Conservation (phyloP, 2,329 filamentous ascomycete species). For the Colletotrichum orbiculare region DNA sequence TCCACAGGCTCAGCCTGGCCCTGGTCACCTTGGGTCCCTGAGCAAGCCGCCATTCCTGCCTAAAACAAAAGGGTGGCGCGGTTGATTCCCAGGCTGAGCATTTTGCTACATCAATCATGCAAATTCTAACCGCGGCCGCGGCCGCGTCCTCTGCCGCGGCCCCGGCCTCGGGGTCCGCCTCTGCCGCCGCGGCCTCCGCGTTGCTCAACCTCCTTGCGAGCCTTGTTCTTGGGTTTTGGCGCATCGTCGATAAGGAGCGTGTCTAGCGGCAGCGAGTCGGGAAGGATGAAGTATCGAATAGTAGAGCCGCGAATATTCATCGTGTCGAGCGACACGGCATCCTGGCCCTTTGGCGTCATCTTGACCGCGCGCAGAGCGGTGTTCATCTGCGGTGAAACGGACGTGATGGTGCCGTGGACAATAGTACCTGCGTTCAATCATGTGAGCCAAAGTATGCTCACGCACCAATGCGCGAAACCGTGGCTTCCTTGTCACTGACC, state of each 20-base stretch:
- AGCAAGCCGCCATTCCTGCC: too few relatives aligned
- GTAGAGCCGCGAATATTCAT: slow-evolving; percentile 98
- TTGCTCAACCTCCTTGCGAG: slow-evolving; percentile 83
- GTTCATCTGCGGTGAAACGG: slow-evolving; percentile 98
- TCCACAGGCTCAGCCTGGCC: too few relatives aligned
- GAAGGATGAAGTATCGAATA: slow-evolving; percentile 96
- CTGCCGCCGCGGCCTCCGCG: slow-evolving; percentile 66
- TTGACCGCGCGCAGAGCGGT: slow-evolving; percentile 94
- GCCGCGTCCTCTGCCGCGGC: slow-evolving; percentile 60
- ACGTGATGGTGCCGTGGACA: slow-evolving; percentile 95
- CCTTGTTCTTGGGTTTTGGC: slow-evolving; percentile 99
- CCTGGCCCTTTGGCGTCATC: slow-evolving; percentile 91
- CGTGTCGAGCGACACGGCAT: slow-evolving; percentile 88
- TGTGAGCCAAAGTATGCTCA: slow-evolving; percentile 8
- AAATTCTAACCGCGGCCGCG: slow-evolving; percentile 48
- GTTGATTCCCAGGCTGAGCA: too few relatives aligned
- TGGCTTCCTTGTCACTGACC: slow-evolving; percentile 64
- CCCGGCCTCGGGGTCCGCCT: slow-evolving; percentile 63
- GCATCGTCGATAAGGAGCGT: slow-evolving; percentile 96
- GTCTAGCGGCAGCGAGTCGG: slow-evolving; percentile 93
- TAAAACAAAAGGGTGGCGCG: too few relatives aligned
- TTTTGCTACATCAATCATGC: background rate
- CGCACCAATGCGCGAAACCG: background rate
- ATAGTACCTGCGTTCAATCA: slow-evolving; percentile 77
- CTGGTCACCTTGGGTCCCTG: too few relatives aligned